Evolutionary conservation across 2,329 filamentous ascomycete species (phyloP).

Genomic region (Blumeria graminis): DNA sequence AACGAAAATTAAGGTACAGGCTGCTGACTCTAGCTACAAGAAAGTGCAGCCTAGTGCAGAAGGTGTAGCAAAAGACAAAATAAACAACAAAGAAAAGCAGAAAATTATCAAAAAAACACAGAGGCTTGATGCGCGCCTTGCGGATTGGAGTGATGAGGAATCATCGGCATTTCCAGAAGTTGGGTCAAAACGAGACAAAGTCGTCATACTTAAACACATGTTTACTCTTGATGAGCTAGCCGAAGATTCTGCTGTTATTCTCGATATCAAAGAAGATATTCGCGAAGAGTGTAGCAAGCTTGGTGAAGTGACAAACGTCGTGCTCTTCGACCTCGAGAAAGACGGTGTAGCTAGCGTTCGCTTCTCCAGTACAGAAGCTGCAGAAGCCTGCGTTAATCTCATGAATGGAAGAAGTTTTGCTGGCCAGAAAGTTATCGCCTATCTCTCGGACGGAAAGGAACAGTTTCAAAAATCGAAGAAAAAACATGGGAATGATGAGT

Average conservation of each 20-base stretch:
- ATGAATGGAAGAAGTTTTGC: constrained; percentile 69
- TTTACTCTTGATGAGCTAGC: constrained; percentile 71
- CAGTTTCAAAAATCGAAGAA: constrained; percentile 39
- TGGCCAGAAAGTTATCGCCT: constrained; percentile 45
- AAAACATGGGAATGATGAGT: not conserved
- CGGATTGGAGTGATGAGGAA: constrained; percentile 89
- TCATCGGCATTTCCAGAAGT: constrained; percentile 32
- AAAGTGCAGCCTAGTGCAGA: constrained; percentile 42
- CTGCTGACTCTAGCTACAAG: constrained; percentile 80
- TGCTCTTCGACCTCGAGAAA: constrained; percentile 66
- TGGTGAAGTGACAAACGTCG: constrained; percentile 72
- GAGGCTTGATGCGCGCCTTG: constrained; percentile 72
- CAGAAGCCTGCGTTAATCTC: constrained; percentile 43
- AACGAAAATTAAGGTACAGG: constrained; percentile 56
- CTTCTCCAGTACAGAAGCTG: constrained; percentile 48
- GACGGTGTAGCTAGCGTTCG: constrained; percentile 70
- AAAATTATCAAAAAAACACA: constrained; percentile 84
- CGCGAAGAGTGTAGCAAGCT: constrained; percentile 71
- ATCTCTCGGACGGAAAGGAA: constrained; percentile 45
- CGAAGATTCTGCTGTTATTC: constrained; percentile 56
- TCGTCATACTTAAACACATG: constrained; percentile 78
- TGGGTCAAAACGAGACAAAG: constrained; percentile 42
- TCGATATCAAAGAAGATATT: constrained; percentile 90
- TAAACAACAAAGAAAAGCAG: constrained; percentile 45
- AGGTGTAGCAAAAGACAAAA: constrained; percentile 21